Evolutionary conservation across 2,329 filamentous ascomycete genomes (phyloP).

Genomic region (Hypoxylon sp.): DNA sequence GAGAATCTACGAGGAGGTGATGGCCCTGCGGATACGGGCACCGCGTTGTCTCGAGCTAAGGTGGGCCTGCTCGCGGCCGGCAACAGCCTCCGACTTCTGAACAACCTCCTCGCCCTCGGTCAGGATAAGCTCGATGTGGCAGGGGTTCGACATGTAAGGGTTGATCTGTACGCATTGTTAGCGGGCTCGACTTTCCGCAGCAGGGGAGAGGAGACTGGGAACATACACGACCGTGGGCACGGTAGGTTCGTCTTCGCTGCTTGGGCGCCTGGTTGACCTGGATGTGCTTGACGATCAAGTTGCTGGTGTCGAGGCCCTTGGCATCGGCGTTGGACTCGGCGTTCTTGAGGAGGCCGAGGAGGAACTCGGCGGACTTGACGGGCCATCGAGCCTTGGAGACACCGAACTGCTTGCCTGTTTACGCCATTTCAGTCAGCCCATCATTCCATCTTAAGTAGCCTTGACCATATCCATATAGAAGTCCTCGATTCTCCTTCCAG

Average conservation of each 20-base stretch:
- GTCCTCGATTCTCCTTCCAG: slow-evolving; percentile 14
- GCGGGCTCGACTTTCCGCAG: slow-evolving; percentile 18
- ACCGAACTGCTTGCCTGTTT: slow-evolving; percentile 96
- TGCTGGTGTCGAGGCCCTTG: slow-evolving; percentile 97
- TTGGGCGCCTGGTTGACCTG: slow-evolving; percentile 99
- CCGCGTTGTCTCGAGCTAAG: slow-evolving; percentile 95
- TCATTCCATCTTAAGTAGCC: slow-evolving; percentile 1
- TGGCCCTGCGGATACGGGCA: slow-evolving; percentile 73
- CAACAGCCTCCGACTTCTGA: slow-evolving; percentile 84
- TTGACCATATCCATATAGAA: not conserved
- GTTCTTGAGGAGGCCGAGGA: slow-evolving; percentile 97
- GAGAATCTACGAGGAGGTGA: slow-evolving; percentile 72
- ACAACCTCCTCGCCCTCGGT: slow-evolving; percentile 97
- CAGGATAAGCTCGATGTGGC: slow-evolving; percentile 99
- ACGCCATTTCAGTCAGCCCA: slow-evolving; percentile 44
- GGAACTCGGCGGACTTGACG: slow-evolving; percentile 98
- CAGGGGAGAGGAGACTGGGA: slow-evolving; percentile 33
- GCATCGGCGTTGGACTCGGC: slow-evolving; percentile 96
- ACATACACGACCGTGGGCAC: slow-evolving; percentile 99
- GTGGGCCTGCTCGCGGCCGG: slow-evolving; percentile 74
- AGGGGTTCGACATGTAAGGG: slow-evolving; percentile 99
- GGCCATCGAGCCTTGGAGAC: slow-evolving; percentile 99
- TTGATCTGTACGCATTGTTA: slow-evolving; percentile 82
- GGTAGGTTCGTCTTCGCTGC: slow-evolving; percentile 99
- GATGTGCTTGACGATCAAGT: slow-evolving; percentile 99